These are phyloP conservation scores for Knufia fluminis DNA, from an alignment of 2,329 filamentous ascomycete species.

Conservation along the genomic window DNA sequence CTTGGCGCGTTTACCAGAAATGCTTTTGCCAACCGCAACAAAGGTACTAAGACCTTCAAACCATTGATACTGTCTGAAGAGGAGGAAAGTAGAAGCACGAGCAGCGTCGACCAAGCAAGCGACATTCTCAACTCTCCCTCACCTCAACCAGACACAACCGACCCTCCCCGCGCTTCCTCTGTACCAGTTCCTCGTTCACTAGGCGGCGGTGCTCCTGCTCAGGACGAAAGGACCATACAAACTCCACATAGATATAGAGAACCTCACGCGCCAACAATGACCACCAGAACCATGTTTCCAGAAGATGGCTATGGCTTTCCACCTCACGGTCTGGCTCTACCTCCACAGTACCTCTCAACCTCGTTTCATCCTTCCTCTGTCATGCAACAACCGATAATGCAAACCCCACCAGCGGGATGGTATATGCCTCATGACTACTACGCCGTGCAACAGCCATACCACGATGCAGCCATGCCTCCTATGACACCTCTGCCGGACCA, in stretches of 20 bases:
- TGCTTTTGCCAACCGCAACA: constrained; percentile 19
- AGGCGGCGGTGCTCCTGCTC: background rate
- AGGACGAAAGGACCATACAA: background rate
- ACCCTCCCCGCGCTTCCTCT: background rate
- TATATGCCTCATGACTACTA: background rate
- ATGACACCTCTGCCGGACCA: background rate
- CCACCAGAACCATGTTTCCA: background rate
- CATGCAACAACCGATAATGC: constrained; percentile 1
- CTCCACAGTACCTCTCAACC: background rate
- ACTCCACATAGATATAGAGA: background rate
- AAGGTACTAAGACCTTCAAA: constrained; percentile 20
- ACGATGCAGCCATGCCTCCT: background rate
- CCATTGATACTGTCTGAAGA: constrained; percentile 19
- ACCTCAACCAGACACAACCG: background rate
- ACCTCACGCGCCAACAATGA: background rate
- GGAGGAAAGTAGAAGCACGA: constrained; percentile 7
- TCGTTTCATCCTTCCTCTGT: background rate
- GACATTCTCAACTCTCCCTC: background rate
- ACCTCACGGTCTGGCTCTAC: background rate
- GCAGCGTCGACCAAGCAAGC: background rate
- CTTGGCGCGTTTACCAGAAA: constrained; percentile 21
- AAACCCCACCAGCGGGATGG: background rate
- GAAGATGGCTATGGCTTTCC: constrained; percentile 1
- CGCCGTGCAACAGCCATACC: background rate
- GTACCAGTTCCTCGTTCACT: background rate